Base-by-base conservation (phyloP, 1,139 yeast species). In the Kluyveromyces sp. region DNA sequence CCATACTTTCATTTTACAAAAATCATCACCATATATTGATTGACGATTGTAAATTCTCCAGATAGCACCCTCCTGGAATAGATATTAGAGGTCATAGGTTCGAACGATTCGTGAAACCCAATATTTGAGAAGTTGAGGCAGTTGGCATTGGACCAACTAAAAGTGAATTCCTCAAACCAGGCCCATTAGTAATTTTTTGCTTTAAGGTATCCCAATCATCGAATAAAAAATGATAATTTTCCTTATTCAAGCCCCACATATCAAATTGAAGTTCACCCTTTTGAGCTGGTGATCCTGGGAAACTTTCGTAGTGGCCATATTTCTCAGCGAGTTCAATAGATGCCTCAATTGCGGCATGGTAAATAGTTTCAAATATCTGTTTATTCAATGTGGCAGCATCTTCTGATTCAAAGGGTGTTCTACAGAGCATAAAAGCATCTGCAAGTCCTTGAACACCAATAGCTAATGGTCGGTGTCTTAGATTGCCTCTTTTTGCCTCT, bases 81-180 rank as follows among this genome's bases (percentile, higher is more conserved):
- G 54, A 88, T 81, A 67, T 88, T 87, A 37, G 95, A 84, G 26
- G 96, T 86, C 65, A 83, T 80, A 8, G 96, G 96, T 67, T 87
- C 96, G 67, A 87, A 88, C 63, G 95, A 88, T 67, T 87, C 96
- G 83, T 87, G 71, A 77, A 83, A 33, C 96, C 96, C 54, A 87
- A 70, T 47, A 87, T 87, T 67, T 87, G 95, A 4, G 96, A 88
- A 0, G 96, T 87, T 2, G 95, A 86, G 0, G 96, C 96, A n/a
- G 96, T 87, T 21, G 96, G 96, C 96, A 87, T 87, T 40, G 96
- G 95, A 2, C 94, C 96, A 46, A 86, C 89, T 45, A 88, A 71
- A 57, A 87, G 69, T 7, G 96, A 87, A 69, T 87, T 87, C 61
- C 96, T 73, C 50, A 88, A 57, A 34, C 96, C 96, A 60, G 75